phyloP scores from a whole-genome alignment of 805 yeast genomes.

The Danielia oregonensis region DNA sequence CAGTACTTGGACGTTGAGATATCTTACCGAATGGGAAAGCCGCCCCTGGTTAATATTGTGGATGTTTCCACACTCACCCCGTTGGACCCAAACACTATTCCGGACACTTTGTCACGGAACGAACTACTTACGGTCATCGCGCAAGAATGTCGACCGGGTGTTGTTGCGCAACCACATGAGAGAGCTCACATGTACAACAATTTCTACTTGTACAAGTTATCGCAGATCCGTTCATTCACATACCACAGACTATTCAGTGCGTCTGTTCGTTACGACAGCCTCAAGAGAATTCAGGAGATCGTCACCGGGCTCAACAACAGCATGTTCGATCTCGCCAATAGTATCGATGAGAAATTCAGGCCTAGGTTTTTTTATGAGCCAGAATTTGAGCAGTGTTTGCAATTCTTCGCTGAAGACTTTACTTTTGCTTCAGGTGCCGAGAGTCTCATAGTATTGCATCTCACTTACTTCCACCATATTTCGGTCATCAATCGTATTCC shows the following conservation, averaged over 20 bases:
- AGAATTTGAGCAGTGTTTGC: conserved; percentile 15
- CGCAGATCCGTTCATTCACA: conserved; percentile 26
- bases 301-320: conserved; percentile 26
- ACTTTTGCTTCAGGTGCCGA: neutral
- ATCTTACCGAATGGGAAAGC: conserved; percentile 45
- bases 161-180: neutral
- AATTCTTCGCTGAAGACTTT: neutral
- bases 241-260: conserved; percentile 33
- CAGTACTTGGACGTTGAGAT: conserved; percentile 44
- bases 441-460: conserved; percentile 18
- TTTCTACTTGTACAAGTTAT: conserved; percentile 9
- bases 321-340: conserved; percentile 22
- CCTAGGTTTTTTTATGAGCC: conserved; percentile 35
- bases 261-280: conserved; percentile 17
- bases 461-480: conserved; percentile 32
- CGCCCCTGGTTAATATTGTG: conserved; percentile 41
- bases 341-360: conserved; percentile 15
- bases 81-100: neutral
- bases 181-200: neutral
- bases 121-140: neutral
- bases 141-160: conserved; percentile 1
- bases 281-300: conserved; percentile 17
- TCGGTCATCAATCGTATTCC: conserved; percentile 37
- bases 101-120: neutral
- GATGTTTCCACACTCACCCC: conserved; percentile 21